Conservation (phyloP, 1,284 basidiomycete genomes). For the Stereum hirsutum region DNA sequence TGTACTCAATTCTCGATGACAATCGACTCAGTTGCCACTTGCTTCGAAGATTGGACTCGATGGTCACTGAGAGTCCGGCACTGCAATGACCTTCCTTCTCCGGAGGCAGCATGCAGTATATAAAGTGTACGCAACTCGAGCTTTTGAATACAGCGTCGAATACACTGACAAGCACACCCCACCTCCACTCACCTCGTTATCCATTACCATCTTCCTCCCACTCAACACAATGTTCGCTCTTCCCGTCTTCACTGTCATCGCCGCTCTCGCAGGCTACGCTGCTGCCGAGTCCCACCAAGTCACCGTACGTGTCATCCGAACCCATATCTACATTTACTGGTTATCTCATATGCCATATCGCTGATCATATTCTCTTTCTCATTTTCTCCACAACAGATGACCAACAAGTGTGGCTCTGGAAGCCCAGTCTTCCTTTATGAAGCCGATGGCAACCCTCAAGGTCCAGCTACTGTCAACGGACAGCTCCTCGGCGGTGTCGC, state of each 20-base stretch:
- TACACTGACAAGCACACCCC: no score
- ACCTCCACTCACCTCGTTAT: no score
- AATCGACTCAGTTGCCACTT: no score
- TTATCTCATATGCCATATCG: neutral
- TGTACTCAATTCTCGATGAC: no score
- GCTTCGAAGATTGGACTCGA: no score
- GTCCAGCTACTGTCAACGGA: neutral
- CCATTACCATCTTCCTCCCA: no score
- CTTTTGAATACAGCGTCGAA: no score
- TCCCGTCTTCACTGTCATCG: neutral
- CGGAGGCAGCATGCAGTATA: no score
- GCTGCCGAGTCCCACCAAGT: neutral
- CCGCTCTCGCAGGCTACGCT: neutral
- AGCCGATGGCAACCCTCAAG: neutral
- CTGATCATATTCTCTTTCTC: neutral
- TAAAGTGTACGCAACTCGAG: no score
- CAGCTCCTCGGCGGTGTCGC: constrained; percentile 5
- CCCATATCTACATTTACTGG: no score
- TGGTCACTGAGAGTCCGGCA: no score
- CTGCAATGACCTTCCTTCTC: no score
- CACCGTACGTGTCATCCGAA: neutral
- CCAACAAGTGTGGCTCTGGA: neutral
- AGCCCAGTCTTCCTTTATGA: neutral
- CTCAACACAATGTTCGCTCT: neutral
- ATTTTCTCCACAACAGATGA: neutral